These are phyloP conservation scores for Wickerhamiella pararugosa DNA, from an alignment of 1,139 yeast species.

Conservation along the genomic window DNA sequence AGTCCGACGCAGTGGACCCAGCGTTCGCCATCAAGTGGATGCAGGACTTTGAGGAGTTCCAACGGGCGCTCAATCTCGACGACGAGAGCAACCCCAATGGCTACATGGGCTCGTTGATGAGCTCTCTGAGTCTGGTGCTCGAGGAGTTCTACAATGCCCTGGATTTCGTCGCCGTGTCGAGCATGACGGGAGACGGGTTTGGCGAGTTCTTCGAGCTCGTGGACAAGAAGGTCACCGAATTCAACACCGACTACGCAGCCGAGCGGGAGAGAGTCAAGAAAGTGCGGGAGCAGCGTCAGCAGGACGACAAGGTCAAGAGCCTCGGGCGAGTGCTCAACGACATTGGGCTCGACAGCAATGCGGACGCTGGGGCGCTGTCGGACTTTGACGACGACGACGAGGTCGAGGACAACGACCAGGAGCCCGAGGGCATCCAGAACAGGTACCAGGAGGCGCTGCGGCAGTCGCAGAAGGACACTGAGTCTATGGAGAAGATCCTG, in stretches of 20 bases:
- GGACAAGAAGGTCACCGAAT: slow-evolving; percentile 78
- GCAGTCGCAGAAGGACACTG: slow-evolving; percentile 12
- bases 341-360: slow-evolving; percentile 43
- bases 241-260: slow-evolving; percentile 62
- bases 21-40: slow-evolving; percentile 93
- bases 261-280: slow-evolving; percentile 75
- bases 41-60: slow-evolving; percentile 91
- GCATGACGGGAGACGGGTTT: slow-evolving; percentile 87
- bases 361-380: slow-evolving; percentile 51
- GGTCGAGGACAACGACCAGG: slow-evolving; percentile 1
- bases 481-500: slow-evolving; percentile 10
- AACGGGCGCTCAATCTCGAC: slow-evolving; percentile 49
- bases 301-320: slow-evolving; percentile 54
- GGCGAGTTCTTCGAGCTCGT: slow-evolving; percentile 77
- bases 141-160: slow-evolving; percentile 92
- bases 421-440: slow-evolving; percentile 38
- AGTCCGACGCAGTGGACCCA: slow-evolving; percentile 76
- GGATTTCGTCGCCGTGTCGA: slow-evolving; percentile 82
- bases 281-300: slow-evolving; percentile 64
- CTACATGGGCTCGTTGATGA: slow-evolving; percentile 85
- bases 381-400: slow-evolving; percentile 40
- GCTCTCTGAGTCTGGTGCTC: slow-evolving; percentile 88
- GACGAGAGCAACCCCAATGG: slow-evolving; percentile 66
- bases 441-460: slow-evolving; percentile 50
- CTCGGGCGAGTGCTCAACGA: slow-evolving; percentile 68